Evolutionary conservation across 208 protist genomes (phyloP), one percentile per base, ranked within the genome.

Genomic region (Leishmania turanica): DNA sequence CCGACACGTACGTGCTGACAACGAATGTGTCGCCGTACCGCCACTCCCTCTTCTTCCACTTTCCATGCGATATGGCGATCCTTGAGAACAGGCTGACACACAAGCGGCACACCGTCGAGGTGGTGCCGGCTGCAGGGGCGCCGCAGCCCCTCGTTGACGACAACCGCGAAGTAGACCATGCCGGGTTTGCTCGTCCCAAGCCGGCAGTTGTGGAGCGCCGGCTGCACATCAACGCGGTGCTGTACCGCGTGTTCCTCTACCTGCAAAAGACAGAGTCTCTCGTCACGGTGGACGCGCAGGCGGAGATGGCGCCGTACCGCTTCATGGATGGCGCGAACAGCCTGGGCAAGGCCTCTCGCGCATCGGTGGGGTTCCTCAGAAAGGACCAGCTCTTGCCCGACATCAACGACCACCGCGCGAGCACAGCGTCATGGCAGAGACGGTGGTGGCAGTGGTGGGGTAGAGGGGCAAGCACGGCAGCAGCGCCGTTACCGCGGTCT

Each of bases 41-140:
- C 62, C 84, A 90, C 75, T 86, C 81, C 5, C 82, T 91, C 42
- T 90, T 90, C 37, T 84, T 92, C 49, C 81, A 88, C 72, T 97
- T 90, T 75, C 81, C 94, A 2, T 90, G 90, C 83, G 92, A 97
- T 66, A 91, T 92, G 73, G 90, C 87, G 15, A 80, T 97, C 0
- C 49, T 97, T 4, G 86, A 91, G 54, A 96, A 95, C 76, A 81
- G 78, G 42, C 92, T 87, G 84, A 93, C 92, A 1, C 81, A 83
- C 9, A 75, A 45, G 58, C 76, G 83, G 34, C 71, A 58, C 21
- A 84, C 88, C 34, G 58, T 94, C 1, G 75, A 87, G 47, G 56
- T 93, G 34, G 60, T 45, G 4, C 68, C 69, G 27, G 71, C 17
- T 13, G 27, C 56, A 3, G 42, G 8, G 8, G 34, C 71, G 40